A percentile compares a stretch with the other conserved stretches of the same genome.
Conservation (phyloP, 108 stramenopile species). For the Ochromonas danica region DNA sequence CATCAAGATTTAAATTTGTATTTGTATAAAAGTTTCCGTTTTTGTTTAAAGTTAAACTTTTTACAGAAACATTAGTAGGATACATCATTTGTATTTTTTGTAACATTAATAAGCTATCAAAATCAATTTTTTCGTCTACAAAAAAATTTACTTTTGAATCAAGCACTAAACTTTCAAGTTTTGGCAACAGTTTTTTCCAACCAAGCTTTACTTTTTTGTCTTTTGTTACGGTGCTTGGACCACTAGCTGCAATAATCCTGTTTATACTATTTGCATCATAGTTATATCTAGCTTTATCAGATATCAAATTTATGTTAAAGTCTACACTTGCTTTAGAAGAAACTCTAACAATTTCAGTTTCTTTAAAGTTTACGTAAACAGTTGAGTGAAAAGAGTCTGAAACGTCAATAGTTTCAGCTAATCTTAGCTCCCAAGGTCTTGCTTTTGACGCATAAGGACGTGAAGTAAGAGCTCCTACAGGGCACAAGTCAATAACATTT, state of each 20-base stretch:
- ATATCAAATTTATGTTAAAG: constrained; percentile 57
- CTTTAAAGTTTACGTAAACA: constrained; percentile 55
- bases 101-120: constrained; percentile 32
- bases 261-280: constrained; percentile 44
- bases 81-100: constrained; percentile 31
- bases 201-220: constrained; percentile 30
- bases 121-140: constrained; percentile 35
- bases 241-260: constrained; percentile 6
- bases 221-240: constrained; percentile 28
- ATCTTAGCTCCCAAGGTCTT: constrained; percentile 55
- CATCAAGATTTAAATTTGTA: constrained; percentile 39
- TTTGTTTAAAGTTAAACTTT: constrained; percentile 32
- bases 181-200: constrained; percentile 11
- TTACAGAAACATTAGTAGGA: constrained; percentile 36
- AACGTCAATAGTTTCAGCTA: constrained; percentile 56
- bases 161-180: constrained; percentile 24
- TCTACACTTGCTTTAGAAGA: constrained; percentile 53
- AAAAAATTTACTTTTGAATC: constrained; percentile 30
- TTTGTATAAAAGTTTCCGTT: constrained; percentile 35
- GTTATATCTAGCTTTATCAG: constrained; percentile 57
- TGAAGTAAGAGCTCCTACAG: constrained; percentile 41
- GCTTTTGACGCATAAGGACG: constrained; percentile 45
- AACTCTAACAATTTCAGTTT: constrained; percentile 52
- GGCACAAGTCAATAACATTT: constrained; percentile 36
- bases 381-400: constrained; percentile 51